These are phyloP conservation scores for Stemphylium lycopersici DNA, from an alignment of 2,329 filamentous ascomycete species.

Conservation along the genomic window DNA sequence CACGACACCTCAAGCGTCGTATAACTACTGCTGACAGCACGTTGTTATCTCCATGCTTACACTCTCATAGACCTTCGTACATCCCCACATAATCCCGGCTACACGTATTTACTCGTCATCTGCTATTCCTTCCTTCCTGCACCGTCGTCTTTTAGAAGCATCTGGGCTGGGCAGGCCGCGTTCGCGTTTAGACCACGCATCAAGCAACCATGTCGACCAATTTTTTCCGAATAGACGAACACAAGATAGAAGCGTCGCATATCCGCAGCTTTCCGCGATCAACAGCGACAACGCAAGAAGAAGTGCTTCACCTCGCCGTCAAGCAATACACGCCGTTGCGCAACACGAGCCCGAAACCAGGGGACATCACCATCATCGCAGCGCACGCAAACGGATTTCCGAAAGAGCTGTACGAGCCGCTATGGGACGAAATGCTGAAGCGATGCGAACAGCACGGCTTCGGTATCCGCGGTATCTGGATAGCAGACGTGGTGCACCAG, in stretches of 20 bases:
- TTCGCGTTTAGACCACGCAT: slow-evolving; percentile 1
- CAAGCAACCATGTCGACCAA: slow-evolving; percentile 47
- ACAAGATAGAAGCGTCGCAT: slow-evolving; percentile 70
- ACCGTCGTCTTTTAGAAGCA: neutral
- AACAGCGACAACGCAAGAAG: slow-evolving; percentile 74
- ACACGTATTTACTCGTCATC: neutral
- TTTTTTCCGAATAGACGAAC: slow-evolving; percentile 72
- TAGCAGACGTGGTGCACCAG: slow-evolving; percentile 86
- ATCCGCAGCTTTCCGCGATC: slow-evolving; percentile 81
- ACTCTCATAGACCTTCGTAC: too few relatives aligned
- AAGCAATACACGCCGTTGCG: slow-evolving; percentile 87
- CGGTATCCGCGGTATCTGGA: slow-evolving; percentile 82
- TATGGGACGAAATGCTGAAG: slow-evolving; percentile 82
- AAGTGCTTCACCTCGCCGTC: slow-evolving; percentile 73
- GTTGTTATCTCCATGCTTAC: neutral
- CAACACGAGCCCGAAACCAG: slow-evolving; percentile 70
- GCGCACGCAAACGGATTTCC: slow-evolving; percentile 92
- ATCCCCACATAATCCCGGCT: too few relatives aligned
- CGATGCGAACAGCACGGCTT: slow-evolving; percentile 65
- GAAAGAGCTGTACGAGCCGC: slow-evolving; percentile 92
- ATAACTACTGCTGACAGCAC: neutral
- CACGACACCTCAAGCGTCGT: slow-evolving; percentile 12
- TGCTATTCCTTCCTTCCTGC: neutral
- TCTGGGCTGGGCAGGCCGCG: neutral
- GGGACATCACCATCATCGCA: slow-evolving; percentile 83